These are phyloP conservation scores for Ophiocordyceps unilateralis DNA, from an alignment of 2,329 filamentous ascomycete species.

Conservation along the genomic window DNA sequence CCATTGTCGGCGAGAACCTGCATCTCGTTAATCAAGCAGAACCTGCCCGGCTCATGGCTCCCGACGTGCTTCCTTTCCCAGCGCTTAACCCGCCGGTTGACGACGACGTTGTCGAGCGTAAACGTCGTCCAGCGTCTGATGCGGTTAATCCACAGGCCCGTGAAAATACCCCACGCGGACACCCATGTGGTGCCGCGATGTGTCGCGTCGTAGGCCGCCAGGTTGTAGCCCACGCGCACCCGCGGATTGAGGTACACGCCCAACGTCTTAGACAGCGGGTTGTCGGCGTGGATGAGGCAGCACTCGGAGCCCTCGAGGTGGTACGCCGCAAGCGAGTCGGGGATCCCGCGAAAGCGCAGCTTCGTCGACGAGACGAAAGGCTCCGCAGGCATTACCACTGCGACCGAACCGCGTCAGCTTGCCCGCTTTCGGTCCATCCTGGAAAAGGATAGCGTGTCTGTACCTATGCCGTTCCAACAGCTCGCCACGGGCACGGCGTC, in stretches of 20 bases:
- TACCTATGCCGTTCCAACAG: constrained; percentile 28
- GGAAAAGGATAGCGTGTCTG: too few relatives aligned
- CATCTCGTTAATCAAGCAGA: constrained; percentile 44
- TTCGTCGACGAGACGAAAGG: constrained; percentile 31
- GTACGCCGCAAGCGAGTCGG: constrained; percentile 39
- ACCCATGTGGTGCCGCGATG: constrained; percentile 26
- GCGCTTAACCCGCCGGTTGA: constrained; percentile 18
- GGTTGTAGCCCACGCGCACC: constrained; percentile 49
- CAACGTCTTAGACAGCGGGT: constrained; percentile 30
- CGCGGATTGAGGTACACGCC: constrained; percentile 54
- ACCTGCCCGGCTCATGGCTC: constrained; percentile 25
- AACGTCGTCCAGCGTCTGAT: constrained; percentile 23
- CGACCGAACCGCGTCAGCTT: neutral
- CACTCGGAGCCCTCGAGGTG: constrained; percentile 67
- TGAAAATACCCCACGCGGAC: constrained; percentile 26
- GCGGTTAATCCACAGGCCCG: constrained; percentile 42
- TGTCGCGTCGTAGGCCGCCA: constrained; percentile 31
- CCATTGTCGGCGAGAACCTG: constrained; percentile 39
- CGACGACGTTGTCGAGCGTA: constrained; percentile 14
- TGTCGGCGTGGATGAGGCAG: constrained; percentile 61
- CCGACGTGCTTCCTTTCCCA: constrained; percentile 20
- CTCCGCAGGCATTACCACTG: constrained; percentile 32
- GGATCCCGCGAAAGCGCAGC: constrained; percentile 45
- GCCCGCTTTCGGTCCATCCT: too few relatives aligned
- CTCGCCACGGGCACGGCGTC: constrained; percentile 27